Base-by-base conservation (phyloP, 495 filamentous ascomycete species). In the Neurospora intermedia region DNA sequence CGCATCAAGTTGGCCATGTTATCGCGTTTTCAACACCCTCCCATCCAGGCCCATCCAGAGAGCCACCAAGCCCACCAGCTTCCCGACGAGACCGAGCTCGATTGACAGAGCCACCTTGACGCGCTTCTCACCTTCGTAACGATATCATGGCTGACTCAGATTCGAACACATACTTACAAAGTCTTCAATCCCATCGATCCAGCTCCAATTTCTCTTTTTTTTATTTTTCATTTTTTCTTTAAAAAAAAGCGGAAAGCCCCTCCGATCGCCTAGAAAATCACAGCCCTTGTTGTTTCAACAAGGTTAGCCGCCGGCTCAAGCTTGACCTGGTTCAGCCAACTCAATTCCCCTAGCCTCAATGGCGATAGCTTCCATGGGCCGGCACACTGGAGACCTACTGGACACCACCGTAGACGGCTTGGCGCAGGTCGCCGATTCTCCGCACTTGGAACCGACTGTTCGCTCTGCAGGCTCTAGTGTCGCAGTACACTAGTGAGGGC, bases 351-450 rank as follows among this genome's bases (percentile, higher is more conserved):
- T 38, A 71, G 69, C 71, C 72, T 66, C 72, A 72, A 74, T 72
- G 54, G 70, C 69, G 72, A 66, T 40, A 45, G 46, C 66, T 70
- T 74, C 72, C 72, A 41, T 74, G 72, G 69, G 41, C 66, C 20
- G n/a, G 35, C 38, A 45, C 59, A 41, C 41, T 43, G 23, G 20
- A 70, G 18, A 69, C 54, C 54, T 66, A 69, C 31, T 35, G 31
- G 31, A 35, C 18, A 74, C 20, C 69, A 69, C 72, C 72, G 66
- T 74, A 74, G 74, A 38, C 18, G 42, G 31, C 72, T 74, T 74
- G 78, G 75, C 73, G 45, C 70, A 72, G 69, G 70, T 59, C 73
- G 54, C 42, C 70, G 43, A 54, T 73, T 78, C 70, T 74, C 74
- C 75, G 42, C 46, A 74, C 70, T 70, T 71, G 71, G 70, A 69